Evolutionary conservation across 305 asterid genomes (phyloP).

Genomic region (Vinca major): DNA sequence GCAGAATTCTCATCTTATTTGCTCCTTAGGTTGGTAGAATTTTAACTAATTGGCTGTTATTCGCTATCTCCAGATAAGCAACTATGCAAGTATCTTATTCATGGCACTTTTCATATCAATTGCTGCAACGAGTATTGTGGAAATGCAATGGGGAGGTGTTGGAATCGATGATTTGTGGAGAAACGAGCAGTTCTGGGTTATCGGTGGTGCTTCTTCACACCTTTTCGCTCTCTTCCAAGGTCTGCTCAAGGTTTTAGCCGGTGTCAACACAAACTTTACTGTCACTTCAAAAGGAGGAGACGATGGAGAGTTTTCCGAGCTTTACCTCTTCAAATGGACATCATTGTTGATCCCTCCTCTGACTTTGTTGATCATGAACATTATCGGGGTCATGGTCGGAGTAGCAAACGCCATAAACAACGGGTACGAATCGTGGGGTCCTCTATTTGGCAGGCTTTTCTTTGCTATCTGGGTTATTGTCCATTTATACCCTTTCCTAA

Average conservation of each 20-base stretch:
- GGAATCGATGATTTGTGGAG: slow-evolving; percentile 87
- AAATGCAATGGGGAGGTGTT: slow-evolving; percentile 94
- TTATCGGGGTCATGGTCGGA: slow-evolving; percentile 77
- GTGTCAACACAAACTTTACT: slow-evolving; percentile 87
- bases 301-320: slow-evolving; percentile 81
- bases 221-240: slow-evolving; percentile 87
- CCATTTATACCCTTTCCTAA: slow-evolving; percentile 89
- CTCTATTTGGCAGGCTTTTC: slow-evolving; percentile 82
- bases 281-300: slow-evolving; percentile 93
- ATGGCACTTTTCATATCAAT: slow-evolving; percentile 72
- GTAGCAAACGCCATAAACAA: slow-evolving; percentile 75
- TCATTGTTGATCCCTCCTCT: slow-evolving; percentile 86
- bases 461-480: slow-evolving; percentile 92
- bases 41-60: slow-evolving; percentile 7
- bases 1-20: neutral
- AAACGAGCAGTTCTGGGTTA: slow-evolving; percentile 99
- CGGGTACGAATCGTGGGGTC: slow-evolving; percentile 95
- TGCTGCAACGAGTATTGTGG: slow-evolving; percentile 68
- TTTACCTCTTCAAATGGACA: slow-evolving; percentile 91
- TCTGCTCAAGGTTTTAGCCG: slow-evolving; percentile 77
- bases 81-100: slow-evolving; percentile 80
- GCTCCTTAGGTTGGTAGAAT: neutral
- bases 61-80: slow-evolving; percentile 56
- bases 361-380: slow-evolving; percentile 70
- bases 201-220: slow-evolving; percentile 85